phyloP scores from a whole-genome alignment of 2,329 filamentous ascomycete genomes.

The Alternaria postmessia region DNA sequence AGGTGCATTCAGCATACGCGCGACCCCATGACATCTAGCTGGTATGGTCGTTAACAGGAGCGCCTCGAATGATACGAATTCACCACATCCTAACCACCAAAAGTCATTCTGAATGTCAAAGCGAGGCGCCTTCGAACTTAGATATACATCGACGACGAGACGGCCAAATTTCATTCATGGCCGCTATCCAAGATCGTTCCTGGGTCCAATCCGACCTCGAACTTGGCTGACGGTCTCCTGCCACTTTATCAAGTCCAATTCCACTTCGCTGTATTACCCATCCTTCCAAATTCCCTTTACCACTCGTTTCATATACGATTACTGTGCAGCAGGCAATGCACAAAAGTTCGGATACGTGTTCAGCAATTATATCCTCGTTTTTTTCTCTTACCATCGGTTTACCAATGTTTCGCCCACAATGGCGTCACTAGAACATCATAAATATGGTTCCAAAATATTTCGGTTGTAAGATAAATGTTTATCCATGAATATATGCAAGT shows the following conservation, averaged over 20 bases:
- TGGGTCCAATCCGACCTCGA: neutral
- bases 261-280: neutral
- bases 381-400: neutral
- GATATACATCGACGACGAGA: neutral
- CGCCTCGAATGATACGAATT: neutral
- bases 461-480: neutral
- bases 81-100: neutral
- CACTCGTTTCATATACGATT: neutral
- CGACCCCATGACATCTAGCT: neutral
- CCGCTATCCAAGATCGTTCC: neutral
- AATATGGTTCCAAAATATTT: neutral
- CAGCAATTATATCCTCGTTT: neutral
- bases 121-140: neutral
- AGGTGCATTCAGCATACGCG: neutral
- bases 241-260: neutral
- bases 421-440: too few species aligned
- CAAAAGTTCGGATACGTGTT: neutral
- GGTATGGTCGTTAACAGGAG: neutral
- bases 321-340: neutral
- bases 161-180: neutral
- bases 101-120: too few species aligned
- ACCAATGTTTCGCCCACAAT: rapidly evolving
- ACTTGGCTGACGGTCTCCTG: neutral
- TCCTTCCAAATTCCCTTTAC: neutral
- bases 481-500: neutral